Base-by-base conservation (phyloP, 2,329 filamentous ascomycete species). In the Didymellaceae sp. region DNA sequence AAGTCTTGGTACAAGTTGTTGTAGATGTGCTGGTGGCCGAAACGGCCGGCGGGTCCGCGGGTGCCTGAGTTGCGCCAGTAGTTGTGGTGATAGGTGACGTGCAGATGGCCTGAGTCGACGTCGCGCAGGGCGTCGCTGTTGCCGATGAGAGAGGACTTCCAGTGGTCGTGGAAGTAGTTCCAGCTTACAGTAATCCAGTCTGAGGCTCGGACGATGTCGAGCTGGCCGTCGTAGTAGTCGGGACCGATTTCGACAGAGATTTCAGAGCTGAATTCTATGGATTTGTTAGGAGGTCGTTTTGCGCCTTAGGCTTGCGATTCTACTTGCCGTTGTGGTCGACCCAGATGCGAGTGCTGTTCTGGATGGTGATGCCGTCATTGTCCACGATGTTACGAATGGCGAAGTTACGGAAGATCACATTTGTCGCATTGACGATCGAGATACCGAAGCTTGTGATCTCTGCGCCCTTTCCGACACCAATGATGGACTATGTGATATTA, bases 61-160 rank as follows among this genome's bases (percentile, higher is more conserved):
- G 82, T 86, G 74, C 85, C 84, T 63, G 86, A 72, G 74, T 87
- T 85, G 54, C 68, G 67, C 80, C 80, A 88, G 77, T 83, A 77
- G 79, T 88, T 88, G 78, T 88, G 84, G 73, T 82, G 81, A 66
- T 86, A 86, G 41, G 86, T 88, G 42, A 89, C 74, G 67, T 78
- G 82, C 26, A 88, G 77, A 65, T 85, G 77, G 51, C 85, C 85
- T 2, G 65, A 80, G 72, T 89, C 86, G 51, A 86, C 79, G 34
- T 68, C 75, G 16, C 65, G 71, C 69, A 86, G 82, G 65, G 62
- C 78, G 74, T 86, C 82, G 33, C 77, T 81, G 75, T 86, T 84
- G 5, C 82, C 84, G 42, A 85, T 73, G 13, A 86, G 75, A 0
- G 78, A 81, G n/a, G 78, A 81, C 71, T 86, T 86, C 77, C 79